Evolutionary conservation across 192 early-diverging fungal species (phyloP).

Genomic region (Entomortierella beljakovae): DNA sequence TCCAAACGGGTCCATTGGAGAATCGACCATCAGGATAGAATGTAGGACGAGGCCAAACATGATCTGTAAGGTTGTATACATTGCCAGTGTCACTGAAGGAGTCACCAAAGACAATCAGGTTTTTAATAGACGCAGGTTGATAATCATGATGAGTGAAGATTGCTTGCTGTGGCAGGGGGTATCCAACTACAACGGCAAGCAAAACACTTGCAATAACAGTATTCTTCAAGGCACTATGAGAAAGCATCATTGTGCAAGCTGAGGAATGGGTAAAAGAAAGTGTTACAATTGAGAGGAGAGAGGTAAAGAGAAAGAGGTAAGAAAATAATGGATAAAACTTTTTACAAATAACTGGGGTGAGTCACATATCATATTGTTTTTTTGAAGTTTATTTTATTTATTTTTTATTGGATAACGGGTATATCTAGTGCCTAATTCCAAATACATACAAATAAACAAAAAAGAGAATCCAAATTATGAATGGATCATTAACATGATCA

Average conservation of each 20-base stretch:
- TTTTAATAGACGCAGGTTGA: slow-evolving; percentile 31
- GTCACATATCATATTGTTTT: too few species aligned
- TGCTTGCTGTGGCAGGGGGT: not conserved
- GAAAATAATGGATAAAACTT: too few species aligned
- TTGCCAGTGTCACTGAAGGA: slow-evolving; percentile 64
- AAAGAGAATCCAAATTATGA: too few species aligned
- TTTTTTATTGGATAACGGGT: too few species aligned
- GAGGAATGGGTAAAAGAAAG: too few species aligned
- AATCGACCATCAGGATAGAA: slow-evolving; percentile 55
- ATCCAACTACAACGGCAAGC: not conserved
- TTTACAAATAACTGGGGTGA: too few species aligned
- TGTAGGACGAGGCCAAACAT: slow-evolving; percentile 20
- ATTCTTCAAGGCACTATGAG: not conserved
- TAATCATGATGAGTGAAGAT: not conserved
- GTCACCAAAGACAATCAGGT: slow-evolving; percentile 66
- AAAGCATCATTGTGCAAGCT: not conserved
- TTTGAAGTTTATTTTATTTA: too few species aligned
- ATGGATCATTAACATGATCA: too few species aligned
- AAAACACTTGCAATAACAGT: not conserved
- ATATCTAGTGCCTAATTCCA: too few species aligned
- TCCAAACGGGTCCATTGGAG: slow-evolving; percentile 60
- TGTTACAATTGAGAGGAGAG: too few species aligned
- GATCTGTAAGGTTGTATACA: slow-evolving; percentile 35
- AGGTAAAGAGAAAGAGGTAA: too few species aligned
- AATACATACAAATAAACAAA: too few species aligned